Base-by-base conservation (phyloP, 2,329 filamentous ascomycete species). In the Fusarium fracticaudum region DNA sequence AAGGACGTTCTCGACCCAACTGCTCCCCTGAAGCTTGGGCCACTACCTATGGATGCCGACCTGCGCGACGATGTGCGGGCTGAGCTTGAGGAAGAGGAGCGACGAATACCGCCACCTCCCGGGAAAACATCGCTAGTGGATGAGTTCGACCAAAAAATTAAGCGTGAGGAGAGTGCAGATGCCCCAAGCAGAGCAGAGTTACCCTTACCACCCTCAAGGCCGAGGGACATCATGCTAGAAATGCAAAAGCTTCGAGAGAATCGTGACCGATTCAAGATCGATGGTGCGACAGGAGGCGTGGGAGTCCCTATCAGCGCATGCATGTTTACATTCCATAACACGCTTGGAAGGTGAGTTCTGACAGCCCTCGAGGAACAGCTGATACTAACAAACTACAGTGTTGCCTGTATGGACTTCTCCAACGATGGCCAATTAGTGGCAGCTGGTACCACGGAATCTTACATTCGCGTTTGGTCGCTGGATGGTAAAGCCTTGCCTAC, bases 271-370 rank as follows among this genome's bases (percentile, higher is more conserved):
- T 97, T 98, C 81, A 93, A 91, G 80, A 96, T 98, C 65, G 94
- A 97, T 68, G 91, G 92, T 26, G 90, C 93, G 40, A 96, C 93
- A 18, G 94, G 94, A 22, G 96, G 95, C 14, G 89, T 95, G 58
- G 94, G 95, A 20, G 91, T 94, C 62, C 91, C 92, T 33, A 88
- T 98, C 68, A 97, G 95, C 78, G 92, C 97, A 31, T 96, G 94
- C 86, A 98, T 98, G 93, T 98, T 97, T 81, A 99, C 96, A 2
- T 98, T 98, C 80, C 96, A 99, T 86, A 99, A 99, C 82, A 97
- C 94, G 1, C 92, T 95, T 72, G 95, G 97, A 82, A 93, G 91
- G 94, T 95, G 85, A 86, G 90, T 64, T 50, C 12, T 24, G 14
- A 14, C 33, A 41, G 20, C 26, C 11, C 7, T 5, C 10, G 8